A percentile compares a stretch with the other conserved stretches of the same genome.
These are phyloP conservation scores for Curvularia eragrostidis DNA, from an alignment of 2,329 filamentous ascomycete genomes.

Conservation along the genomic window DNA sequence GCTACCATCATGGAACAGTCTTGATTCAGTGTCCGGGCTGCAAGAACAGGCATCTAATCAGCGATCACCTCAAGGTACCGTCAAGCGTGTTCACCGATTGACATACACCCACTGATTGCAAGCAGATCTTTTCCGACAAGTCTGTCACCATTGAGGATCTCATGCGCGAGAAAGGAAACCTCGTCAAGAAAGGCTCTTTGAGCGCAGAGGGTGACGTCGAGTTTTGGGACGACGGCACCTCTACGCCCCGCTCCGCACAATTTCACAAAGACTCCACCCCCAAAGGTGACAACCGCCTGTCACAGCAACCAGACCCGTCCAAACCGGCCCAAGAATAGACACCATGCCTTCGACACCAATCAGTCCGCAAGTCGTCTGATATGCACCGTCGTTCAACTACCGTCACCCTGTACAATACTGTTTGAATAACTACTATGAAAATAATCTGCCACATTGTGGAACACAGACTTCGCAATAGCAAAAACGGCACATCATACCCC, in stretches of 20 bases:
- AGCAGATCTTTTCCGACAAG: constrained; percentile 73
- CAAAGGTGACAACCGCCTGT: constrained; percentile 33
- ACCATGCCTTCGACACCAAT: neutral
- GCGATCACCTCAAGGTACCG: constrained; percentile 76
- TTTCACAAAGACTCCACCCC: constrained; percentile 42
- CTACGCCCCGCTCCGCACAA: constrained; percentile 44
- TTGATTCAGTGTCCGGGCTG: constrained; percentile 88
- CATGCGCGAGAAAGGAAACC: constrained; percentile 74
- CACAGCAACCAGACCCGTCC: constrained; percentile 23
- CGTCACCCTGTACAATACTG: neutral
- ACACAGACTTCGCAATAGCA: neutral
- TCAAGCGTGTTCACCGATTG: neutral
- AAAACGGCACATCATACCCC: neutral
- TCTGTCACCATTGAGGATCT: constrained; percentile 78
- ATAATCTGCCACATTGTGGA: neutral
- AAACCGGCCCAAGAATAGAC: constrained; percentile 24
- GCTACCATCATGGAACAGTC: constrained; percentile 89
- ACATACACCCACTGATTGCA: constrained; percentile 10
- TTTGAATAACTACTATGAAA: neutral
- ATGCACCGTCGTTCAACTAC: neutral
- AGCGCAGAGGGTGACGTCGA: constrained; percentile 86
- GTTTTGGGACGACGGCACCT: constrained; percentile 80
- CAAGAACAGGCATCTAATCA: constrained; percentile 87
- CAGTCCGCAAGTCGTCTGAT: neutral
- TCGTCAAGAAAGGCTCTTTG: constrained; percentile 74